Evolutionary conservation across 208 protist species (phyloP).

Genomic region (Trypanosoma melophagium): DNA sequence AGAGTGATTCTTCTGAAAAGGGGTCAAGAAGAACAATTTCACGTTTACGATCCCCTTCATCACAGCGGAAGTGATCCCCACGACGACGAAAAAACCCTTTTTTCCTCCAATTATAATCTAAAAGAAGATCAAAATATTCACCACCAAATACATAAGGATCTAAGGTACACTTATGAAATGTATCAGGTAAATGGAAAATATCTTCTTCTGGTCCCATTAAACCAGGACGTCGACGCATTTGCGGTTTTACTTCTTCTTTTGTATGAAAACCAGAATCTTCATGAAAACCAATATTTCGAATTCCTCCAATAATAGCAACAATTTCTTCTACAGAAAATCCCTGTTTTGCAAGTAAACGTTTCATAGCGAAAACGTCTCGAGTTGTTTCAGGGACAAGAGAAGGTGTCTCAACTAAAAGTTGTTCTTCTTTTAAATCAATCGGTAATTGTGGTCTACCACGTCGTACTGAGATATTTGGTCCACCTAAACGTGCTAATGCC

Average conservation of each 20-base stretch:
- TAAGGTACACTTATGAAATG: conserved; percentile 65
- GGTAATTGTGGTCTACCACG: conserved; percentile 54
- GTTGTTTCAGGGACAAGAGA: conserved; percentile 49
- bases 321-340: conserved; percentile 74
- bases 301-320: conserved; percentile 70
- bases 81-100: conserved; percentile 28
- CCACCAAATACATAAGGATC: conserved; percentile 87
- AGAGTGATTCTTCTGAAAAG: conserved; percentile 67
- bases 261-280: conserved; percentile 76
- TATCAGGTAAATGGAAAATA: conserved; percentile 54
- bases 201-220: conserved; percentile 40
- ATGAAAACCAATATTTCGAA: conserved; percentile 74
- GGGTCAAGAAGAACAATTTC: conserved; percentile 75
- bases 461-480: conserved; percentile 54
- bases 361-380: conserved; percentile 72
- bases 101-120: conserved; percentile 83
- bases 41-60: conserved; percentile 61
- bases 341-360: conserved; percentile 66
- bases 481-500: conserved; percentile 71
- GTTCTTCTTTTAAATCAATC: conserved; percentile 13
- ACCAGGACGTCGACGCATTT: conserved; percentile 33
- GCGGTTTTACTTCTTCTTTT: conserved; percentile 68
- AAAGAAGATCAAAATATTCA: conserved; percentile 82
- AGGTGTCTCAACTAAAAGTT: conserved; percentile 47
- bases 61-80: conserved; percentile 45